These are phyloP conservation scores for Penicillium mononematosum DNA, from an alignment of 495 filamentous ascomycete species.

Conservation along the genomic window DNA sequence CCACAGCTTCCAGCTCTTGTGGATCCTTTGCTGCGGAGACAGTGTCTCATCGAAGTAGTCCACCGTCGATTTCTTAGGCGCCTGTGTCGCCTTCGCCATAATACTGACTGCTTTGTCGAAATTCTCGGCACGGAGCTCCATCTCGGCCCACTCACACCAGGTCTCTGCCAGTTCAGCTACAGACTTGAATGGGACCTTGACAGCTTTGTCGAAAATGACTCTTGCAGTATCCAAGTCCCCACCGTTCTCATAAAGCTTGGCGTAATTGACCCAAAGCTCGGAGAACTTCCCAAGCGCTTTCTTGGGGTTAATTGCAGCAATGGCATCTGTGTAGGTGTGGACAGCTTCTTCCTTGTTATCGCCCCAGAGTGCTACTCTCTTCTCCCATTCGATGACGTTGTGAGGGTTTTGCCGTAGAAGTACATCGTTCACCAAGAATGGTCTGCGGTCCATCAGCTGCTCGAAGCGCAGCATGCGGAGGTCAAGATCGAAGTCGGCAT, in stretches of 20 bases:
- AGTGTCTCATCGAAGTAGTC: conserved; percentile 98
- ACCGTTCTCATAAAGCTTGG: conserved; percentile 92
- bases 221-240: conserved; percentile 82
- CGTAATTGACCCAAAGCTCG: conserved; percentile 95
- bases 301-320: conserved; percentile 88
- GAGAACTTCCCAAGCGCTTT: conserved; percentile 93
- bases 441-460: conserved; percentile 94
- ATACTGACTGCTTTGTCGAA: conserved; percentile 92
- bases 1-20: conserved; percentile 99
- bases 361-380: conserved; percentile 91
- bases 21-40: conserved; percentile 91
- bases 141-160: conserved; percentile 98
- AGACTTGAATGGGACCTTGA: conserved; percentile 95
- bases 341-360: conserved; percentile 89
- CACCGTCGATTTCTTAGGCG: conserved; percentile 89
- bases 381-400: conserved; percentile 97
- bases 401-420: conserved; percentile 92
- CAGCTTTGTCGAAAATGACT: conserved; percentile 94
- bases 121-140: conserved; percentile 94
- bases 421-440: conserved; percentile 97
- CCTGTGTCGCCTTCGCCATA: conserved; percentile 95
- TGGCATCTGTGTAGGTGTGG: conserved; percentile 92
- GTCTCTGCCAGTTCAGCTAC: conserved; percentile 93
- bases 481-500: conserved; percentile 93
- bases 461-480: conserved; percentile 98